Evolutionary conservation across 139 green algal genomes (phyloP).

Genomic region (Pleodorina starrii): DNA sequence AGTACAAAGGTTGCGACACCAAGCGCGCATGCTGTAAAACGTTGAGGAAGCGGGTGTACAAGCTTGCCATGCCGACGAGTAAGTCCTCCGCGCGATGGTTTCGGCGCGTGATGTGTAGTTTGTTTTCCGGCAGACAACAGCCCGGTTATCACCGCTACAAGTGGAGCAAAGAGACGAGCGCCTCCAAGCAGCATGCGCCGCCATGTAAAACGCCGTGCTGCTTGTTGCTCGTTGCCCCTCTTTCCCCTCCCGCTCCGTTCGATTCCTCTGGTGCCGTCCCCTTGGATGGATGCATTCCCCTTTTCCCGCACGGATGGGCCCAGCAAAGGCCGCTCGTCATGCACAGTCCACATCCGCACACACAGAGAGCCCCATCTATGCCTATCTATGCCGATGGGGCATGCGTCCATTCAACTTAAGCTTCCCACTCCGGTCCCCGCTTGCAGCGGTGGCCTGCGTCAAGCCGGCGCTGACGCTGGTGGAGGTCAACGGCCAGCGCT

Average conservation of each 20-base stretch:
- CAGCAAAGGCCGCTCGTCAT: too few relatives aligned
- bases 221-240: too few relatives aligned
- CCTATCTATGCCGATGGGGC: neutral
- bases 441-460: neutral
- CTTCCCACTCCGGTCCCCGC: neutral
- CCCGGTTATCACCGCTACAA: neutral
- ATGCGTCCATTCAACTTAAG: neutral
- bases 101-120: too few relatives aligned
- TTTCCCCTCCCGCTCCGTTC: too few relatives aligned
- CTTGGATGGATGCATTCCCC: neutral
- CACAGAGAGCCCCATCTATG: neutral
- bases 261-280: too few relatives aligned
- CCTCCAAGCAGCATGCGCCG: neutral
- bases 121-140: neutral
- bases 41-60: neutral
- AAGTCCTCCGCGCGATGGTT: too few relatives aligned
- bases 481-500: neutral
- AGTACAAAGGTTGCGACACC: neutral
- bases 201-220: neutral
- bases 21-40: neutral
- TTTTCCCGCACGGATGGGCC: neutral
- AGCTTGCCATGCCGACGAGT: neutral
- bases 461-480: neutral
- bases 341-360: too few relatives aligned
- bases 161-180: neutral